phyloP scores from a whole-genome alignment of 2,329 filamentous ascomycete genomes.

The Colletotrichum orbiculare region DNA sequence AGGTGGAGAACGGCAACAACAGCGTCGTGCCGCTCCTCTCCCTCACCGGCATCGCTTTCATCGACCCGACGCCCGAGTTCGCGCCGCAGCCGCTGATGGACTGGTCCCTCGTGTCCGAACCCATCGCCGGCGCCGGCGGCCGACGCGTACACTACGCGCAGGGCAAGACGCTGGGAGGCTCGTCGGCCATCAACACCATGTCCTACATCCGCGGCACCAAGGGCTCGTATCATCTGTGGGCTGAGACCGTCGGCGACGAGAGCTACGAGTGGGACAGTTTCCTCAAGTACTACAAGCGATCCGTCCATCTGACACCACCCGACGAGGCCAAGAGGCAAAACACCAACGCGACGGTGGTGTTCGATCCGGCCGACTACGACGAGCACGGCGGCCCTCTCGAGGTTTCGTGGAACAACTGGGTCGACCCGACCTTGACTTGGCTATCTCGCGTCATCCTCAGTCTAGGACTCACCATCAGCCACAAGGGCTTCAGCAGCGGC shows the following conservation, averaged over 20 bases:
- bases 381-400: conserved; percentile 41
- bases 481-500: conserved; percentile 54
- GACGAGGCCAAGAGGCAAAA: conserved; percentile 34
- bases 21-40: conserved; percentile 40
- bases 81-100: conserved; percentile 43
- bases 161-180: conserved; percentile 49
- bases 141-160: conserved; percentile 49
- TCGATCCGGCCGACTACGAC: conserved; percentile 42
- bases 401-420: conserved; percentile 43
- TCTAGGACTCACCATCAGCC: conserved; percentile 49
- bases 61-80: conserved; percentile 35
- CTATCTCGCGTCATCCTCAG: conserved; percentile 47
- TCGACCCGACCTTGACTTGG: conserved; percentile 40
- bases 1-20: conserved; percentile 45
- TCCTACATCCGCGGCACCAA: conserved; percentile 42
- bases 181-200: conserved; percentile 44
- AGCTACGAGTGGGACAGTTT: conserved; percentile 44
- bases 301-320: conserved; percentile 45
- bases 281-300: conserved; percentile 48
- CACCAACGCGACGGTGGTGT: conserved; percentile 42
- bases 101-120: conserved; percentile 43
- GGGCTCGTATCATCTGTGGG: conserved; percentile 44
- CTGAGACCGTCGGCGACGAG: conserved; percentile 45
- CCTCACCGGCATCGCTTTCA: conserved; percentile 33
- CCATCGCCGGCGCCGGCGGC: conserved; percentile 40